Percentiles rank a stretch among this genome's conserved stretches.
These are phyloP conservation scores for Amylostereum areolatum DNA, from an alignment of 1,284 basidiomycete genomes.

Conservation along the genomic window DNA sequence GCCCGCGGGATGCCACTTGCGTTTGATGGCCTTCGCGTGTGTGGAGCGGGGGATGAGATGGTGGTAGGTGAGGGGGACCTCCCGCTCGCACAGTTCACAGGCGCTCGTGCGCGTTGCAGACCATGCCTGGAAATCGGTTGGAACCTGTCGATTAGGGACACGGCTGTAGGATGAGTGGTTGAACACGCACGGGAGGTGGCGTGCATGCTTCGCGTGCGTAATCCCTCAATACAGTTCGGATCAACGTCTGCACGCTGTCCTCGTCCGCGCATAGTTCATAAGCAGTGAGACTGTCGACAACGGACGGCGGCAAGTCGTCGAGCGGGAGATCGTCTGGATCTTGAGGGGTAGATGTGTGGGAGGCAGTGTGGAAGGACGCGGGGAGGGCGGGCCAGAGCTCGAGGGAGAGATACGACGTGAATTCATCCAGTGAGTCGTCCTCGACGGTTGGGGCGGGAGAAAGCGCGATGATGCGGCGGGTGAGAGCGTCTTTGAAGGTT, in stretches of 20 bases:
- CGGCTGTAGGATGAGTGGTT: no score
- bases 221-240: constrained; percentile 32
- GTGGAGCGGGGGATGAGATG: constrained; percentile 50
- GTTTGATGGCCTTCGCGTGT: constrained; percentile 46
- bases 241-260: constrained; percentile 32
- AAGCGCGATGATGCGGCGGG: constrained; percentile 32
- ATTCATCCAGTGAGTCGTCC: constrained; percentile 40
- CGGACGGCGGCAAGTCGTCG: constrained; percentile 24
- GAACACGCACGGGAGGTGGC: constrained; percentile 41
- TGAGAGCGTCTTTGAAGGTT: constrained; percentile 42
- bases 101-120: constrained; percentile 40
- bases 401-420: constrained; percentile 40
- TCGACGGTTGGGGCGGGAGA: constrained; percentile 13
- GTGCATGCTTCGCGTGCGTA: constrained; percentile 34
- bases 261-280: constrained; percentile 36
- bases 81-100: constrained; percentile 52
- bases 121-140: no score
- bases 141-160: no score
- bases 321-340: constrained; percentile 27
- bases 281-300: constrained; percentile 42
- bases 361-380: constrained; percentile 24
- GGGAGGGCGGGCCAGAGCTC: constrained; percentile 44
- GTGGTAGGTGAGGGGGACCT: constrained; percentile 51
- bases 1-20: constrained; percentile 44
- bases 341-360: constrained; percentile 26